phyloP scores from a whole-genome alignment of 441 rosid species.

The Capsella rubella region DNA sequence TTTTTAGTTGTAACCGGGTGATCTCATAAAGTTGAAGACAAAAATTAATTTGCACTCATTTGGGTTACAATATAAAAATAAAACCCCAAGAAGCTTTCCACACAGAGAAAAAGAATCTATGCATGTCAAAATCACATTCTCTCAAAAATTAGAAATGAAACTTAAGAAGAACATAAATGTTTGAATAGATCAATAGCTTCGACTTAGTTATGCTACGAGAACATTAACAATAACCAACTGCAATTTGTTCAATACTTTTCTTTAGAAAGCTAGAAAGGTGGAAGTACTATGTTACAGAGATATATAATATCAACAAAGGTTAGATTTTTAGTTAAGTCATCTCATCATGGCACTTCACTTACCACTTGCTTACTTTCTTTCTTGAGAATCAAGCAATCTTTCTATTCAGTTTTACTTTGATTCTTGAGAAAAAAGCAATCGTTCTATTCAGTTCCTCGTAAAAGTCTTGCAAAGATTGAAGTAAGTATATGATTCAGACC shows the following conservation, averaged over 20 bases:
- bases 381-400: slow-evolving; percentile 37
- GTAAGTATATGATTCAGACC: slow-evolving; percentile 24
- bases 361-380: slow-evolving; percentile 36
- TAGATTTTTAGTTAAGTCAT: slow-evolving; percentile 2
- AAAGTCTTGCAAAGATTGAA: slow-evolving; percentile 10
- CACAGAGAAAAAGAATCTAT: neutral
- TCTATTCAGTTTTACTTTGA: slow-evolving; percentile 22
- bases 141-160: slow-evolving; percentile 4
- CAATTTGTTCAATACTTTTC: slow-evolving; percentile 28
- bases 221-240: slow-evolving; percentile 26
- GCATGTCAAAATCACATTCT: neutral
- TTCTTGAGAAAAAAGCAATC: slow-evolving; percentile 37
- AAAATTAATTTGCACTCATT: neutral
- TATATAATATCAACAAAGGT: slow-evolving; percentile 34
- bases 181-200: slow-evolving; percentile 23
- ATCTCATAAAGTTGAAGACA: neutral
- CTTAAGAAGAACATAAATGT: slow-evolving; percentile 3
- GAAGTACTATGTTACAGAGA: slow-evolving; percentile 35
- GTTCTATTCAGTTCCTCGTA: slow-evolving; percentile 23
- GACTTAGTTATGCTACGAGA: slow-evolving; percentile 28
- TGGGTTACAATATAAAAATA: neutral
- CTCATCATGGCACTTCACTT: slow-evolving; percentile 39
- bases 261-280: slow-evolving; percentile 37
- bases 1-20: neutral
- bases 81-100: neutral